A percentile compares a stretch with the other conserved stretches of the same genome.
These are phyloP conservation scores for Groenewaldozyma tartarivorans DNA, from an alignment of 805 yeast genomes.

Conservation along the genomic window DNA sequence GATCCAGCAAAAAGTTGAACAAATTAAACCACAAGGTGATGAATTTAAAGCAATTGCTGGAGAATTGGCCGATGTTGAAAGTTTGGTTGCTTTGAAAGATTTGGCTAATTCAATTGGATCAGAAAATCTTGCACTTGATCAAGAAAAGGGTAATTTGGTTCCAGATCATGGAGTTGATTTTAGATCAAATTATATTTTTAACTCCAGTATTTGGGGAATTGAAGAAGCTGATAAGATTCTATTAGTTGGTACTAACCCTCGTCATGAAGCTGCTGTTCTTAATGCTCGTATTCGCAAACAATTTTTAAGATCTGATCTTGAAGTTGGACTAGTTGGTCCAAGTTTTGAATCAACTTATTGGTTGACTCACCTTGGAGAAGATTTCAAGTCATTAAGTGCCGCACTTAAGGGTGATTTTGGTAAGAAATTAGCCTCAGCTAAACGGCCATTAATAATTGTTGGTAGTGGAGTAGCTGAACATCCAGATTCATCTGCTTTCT, in stretches of 20 bases:
- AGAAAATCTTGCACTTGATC: constrained; percentile 71
- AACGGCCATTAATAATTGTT: constrained; percentile 66
- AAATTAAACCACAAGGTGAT: constrained; percentile 49
- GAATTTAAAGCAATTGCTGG: constrained; percentile 79
- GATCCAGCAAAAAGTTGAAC: constrained; percentile 51
- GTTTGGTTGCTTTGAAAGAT: constrained; percentile 75
- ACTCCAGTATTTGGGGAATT: constrained; percentile 67
- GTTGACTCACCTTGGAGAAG: constrained; percentile 52
- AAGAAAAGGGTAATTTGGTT: constrained; percentile 45
- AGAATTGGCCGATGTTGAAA: constrained; percentile 72
- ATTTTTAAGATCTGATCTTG: constrained; percentile 63
- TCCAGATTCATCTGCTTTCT: constrained; percentile 52
- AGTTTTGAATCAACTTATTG: constrained; percentile 69
- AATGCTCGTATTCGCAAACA: constrained; percentile 75
- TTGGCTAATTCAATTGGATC: constrained; percentile 67
- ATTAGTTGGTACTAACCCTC: constrained; percentile 77
- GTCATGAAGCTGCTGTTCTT: constrained; percentile 83
- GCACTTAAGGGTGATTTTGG: constrained; percentile 67
- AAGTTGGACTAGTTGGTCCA: constrained; percentile 63
- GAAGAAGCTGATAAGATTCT: constrained; percentile 77
- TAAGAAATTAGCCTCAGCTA: constrained; percentile 52
- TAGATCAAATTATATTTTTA: constrained; percentile 72
- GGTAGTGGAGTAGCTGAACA: constrained; percentile 74
- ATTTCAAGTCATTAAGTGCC: constrained; percentile 42
- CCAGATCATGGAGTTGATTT: constrained; percentile 61